Evolutionary conservation across 805 yeast genomes (phyloP).

Genomic region (Phaffomyces thermotolerans): DNA sequence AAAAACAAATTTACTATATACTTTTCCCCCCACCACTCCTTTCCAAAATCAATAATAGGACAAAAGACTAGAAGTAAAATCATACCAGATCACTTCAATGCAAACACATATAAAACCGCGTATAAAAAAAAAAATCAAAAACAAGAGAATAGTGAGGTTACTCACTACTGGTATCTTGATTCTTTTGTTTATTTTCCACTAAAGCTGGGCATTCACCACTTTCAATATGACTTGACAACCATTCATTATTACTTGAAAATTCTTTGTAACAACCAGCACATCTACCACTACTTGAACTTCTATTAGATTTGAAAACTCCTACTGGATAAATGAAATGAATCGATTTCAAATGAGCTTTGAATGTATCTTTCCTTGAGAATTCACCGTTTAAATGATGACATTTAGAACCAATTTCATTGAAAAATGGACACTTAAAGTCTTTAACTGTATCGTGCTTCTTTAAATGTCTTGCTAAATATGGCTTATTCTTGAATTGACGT

Average conservation of each 20-base stretch:
- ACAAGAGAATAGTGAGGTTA: neutral
- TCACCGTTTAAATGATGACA: slow-evolving; percentile 66
- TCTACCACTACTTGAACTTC: slow-evolving; percentile 50
- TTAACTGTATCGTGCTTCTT: slow-evolving; percentile 72
- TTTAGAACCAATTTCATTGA: slow-evolving; percentile 27
- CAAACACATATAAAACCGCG: too few relatives aligned
- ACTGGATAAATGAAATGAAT: slow-evolving; percentile 71
- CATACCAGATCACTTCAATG: too few relatives aligned
- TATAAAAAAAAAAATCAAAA: too few relatives aligned
- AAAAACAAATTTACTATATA: too few relatives aligned
- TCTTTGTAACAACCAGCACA: slow-evolving; percentile 61
- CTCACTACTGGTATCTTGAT: neutral
- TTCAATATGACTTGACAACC: slow-evolving; percentile 63
- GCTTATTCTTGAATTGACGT: slow-evolving; percentile 66
- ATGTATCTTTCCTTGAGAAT: slow-evolving; percentile 73
- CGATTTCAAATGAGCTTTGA: slow-evolving; percentile 70
- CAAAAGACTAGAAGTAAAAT: too few relatives aligned
- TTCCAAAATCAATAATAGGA: too few relatives aligned
- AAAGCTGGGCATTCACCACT: slow-evolving; percentile 40
- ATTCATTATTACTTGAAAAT: slow-evolving; percentile 55
- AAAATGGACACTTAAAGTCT: slow-evolving; percentile 78
- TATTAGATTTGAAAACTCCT: slow-evolving; percentile 60
- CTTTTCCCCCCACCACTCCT: too few relatives aligned
- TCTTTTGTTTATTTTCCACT: slow-evolving; percentile 7
- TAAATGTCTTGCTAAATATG: slow-evolving; percentile 75